Conservation (phyloP, 805 yeast genomes). For the Tetrapisispora arboricola region DNA sequence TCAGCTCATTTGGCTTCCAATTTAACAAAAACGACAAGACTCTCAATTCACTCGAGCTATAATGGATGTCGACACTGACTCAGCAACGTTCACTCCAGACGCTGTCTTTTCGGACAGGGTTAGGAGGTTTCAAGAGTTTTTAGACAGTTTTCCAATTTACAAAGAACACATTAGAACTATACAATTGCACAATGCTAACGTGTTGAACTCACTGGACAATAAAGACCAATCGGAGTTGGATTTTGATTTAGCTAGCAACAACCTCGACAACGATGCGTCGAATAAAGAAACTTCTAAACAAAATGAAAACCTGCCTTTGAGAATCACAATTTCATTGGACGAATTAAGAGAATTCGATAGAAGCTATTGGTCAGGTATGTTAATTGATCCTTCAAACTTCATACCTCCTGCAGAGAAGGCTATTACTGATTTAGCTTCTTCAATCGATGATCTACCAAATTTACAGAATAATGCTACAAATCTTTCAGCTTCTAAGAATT, state of each 20-base stretch:
- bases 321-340: constrained; percentile 72
- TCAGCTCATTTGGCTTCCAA: too few species aligned
- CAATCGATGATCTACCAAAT: constrained; percentile 34
- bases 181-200: constrained; percentile 51
- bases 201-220: constrained; percentile 2
- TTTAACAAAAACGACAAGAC: too few species aligned
- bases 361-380: constrained; percentile 64
- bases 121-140: constrained; percentile 78
- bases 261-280: constrained; percentile 2
- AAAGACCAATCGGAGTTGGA: constrained; percentile 9
- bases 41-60: background rate
- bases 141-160: constrained; percentile 59
- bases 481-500: constrained; percentile 39
- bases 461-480: constrained; percentile 35
- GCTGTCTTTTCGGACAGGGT: constrained; percentile 69
- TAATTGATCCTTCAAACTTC: constrained; percentile 70
- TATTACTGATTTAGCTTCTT: constrained; percentile 63
- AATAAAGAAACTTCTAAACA: constrained; percentile 5
- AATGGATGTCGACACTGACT: constrained; percentile 3
- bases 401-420: constrained; percentile 88
- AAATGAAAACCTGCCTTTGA: constrained; percentile 19
- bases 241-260: constrained; percentile 8
- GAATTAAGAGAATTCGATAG: constrained; percentile 79
- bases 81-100: constrained; percentile 26
- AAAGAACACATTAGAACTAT: constrained; percentile 60